A percentile compares a stretch with the other conserved stretches of the same genome.
phyloP scores from a whole-genome alignment of 2,329 filamentous ascomycete species.

The Aspergillus sp. region DNA sequence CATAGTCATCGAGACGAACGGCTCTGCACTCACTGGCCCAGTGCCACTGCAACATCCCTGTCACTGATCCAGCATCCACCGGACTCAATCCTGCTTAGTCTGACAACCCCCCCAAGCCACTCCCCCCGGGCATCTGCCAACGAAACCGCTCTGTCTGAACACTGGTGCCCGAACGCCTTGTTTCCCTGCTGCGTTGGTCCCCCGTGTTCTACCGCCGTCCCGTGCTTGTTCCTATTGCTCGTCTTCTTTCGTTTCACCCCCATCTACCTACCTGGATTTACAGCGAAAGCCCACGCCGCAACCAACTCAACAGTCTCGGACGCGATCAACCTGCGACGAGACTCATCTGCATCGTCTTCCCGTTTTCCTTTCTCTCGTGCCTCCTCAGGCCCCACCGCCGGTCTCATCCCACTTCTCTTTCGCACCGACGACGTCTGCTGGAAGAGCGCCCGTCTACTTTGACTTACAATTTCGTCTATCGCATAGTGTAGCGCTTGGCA shows the following conservation, averaged over 20 bases:
- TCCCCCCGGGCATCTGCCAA: conserved; percentile 30
- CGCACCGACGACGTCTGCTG: not conserved
- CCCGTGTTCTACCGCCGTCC: conserved; percentile 18
- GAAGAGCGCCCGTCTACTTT: not conserved
- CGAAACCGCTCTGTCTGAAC: conserved; percentile 33
- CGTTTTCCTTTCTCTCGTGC: not conserved
- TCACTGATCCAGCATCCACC: conserved; percentile 33
- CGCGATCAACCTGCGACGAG: conserved; percentile 4
- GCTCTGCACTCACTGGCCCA: conserved; percentile 24
- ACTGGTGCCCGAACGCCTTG: conserved; percentile 42
- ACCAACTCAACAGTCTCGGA: conserved; percentile 17
- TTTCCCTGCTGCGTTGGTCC: conserved; percentile 31
- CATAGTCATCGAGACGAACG: conserved; percentile 17
- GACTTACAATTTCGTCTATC: not conserved
- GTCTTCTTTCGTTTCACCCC: conserved; percentile 18
- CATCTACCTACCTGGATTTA: not conserved
- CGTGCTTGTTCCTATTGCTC: conserved; percentile 1
- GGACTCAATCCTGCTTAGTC: conserved; percentile 21
- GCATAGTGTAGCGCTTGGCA: conserved; percentile 14
- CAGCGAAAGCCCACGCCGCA: conserved; percentile 15
- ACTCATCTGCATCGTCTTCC: not conserved
- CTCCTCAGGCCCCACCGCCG: conserved; percentile 5
- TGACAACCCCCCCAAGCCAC: conserved; percentile 26
- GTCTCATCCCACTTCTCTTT: not conserved
- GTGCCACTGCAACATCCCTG: conserved; percentile 39